Conservation (phyloP, 2,329 filamentous ascomycete species). For the Exophiala sp. region DNA sequence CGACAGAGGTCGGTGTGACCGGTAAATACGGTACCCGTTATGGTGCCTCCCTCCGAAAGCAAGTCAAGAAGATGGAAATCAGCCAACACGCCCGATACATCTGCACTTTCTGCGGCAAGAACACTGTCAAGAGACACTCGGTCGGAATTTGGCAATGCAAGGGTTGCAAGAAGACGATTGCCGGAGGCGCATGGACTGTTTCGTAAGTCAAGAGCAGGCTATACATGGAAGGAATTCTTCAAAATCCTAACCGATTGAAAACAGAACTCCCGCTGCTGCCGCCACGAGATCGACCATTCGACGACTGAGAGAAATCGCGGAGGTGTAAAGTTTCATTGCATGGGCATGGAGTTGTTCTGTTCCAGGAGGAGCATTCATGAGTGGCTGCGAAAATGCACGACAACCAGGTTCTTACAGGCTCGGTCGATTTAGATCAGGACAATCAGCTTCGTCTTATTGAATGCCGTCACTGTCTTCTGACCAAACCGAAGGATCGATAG, state of each 20-base stretch:
- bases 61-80: slow-evolving; percentile 99
- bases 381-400: slow-evolving; percentile 8
- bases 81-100: slow-evolving; percentile 91
- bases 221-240: neutral
- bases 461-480: slow-evolving; percentile 15
- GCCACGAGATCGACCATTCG: slow-evolving; percentile 95
- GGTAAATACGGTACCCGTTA: slow-evolving; percentile 98
- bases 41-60: slow-evolving; percentile 99
- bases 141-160: slow-evolving; percentile 98
- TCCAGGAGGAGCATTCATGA: slow-evolving; percentile 8
- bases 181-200: slow-evolving; percentile 90
- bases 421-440: slow-evolving; percentile 16
- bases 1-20: slow-evolving; percentile 85
- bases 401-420: slow-evolving; percentile 6
- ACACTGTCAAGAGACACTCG: slow-evolving; percentile 82
- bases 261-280: slow-evolving; percentile 84
- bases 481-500: slow-evolving; percentile 23
- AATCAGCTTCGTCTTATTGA: slow-evolving; percentile 16
- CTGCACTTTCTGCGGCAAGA: slow-evolving; percentile 99
- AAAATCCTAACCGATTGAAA: slow-evolving; percentile 6
- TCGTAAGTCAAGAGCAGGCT: slow-evolving; percentile 66
- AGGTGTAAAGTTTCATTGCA: slow-evolving; percentile 55
- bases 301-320: slow-evolving; percentile 94
- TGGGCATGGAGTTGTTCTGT: slow-evolving; percentile 23
- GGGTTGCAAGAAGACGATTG: slow-evolving; percentile 89